Evolutionary conservation across 768 basidiomycete species (phyloP).

Genomic region (Psilocybe azurescens): DNA sequence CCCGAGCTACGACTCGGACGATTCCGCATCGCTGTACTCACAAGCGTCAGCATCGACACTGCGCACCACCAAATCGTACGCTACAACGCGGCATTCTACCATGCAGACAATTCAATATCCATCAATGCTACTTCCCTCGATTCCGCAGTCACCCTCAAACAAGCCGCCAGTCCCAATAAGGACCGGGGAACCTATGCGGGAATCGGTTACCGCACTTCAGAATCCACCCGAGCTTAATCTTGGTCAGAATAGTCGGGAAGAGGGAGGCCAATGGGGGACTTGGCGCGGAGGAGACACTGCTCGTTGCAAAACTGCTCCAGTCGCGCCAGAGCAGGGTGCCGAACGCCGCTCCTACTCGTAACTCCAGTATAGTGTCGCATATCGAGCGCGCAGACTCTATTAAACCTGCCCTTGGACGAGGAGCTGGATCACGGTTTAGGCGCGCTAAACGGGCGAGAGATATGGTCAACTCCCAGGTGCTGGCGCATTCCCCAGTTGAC

Average conservation of each 20-base stretch:
- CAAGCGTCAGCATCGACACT: conserved; percentile 23
- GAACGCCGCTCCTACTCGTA: conserved; percentile 11
- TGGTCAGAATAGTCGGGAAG: neutral
- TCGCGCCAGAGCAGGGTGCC: conserved; percentile 12
- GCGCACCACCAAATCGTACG: conserved; percentile 1
- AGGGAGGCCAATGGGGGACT: neutral
- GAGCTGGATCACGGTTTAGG: neutral
- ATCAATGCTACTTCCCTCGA: conserved; percentile 4
- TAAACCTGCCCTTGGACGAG: conserved; percentile 8
- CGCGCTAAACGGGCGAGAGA: neutral
- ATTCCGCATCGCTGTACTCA: conserved; percentile 27
- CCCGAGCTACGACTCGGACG: conserved; percentile 17
- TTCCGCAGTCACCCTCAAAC: conserved; percentile 15
- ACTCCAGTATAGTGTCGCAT: conserved; percentile 23
- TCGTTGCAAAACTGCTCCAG: conserved; percentile 21
- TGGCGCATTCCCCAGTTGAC: neutral
- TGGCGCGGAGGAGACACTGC: conserved; percentile 2
- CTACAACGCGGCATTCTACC: neutral
- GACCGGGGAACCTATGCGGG: neutral
- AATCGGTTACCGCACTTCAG: neutral
- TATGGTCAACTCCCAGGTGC: neutral
- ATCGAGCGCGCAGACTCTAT: conserved; percentile 26
- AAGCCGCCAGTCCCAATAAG: neutral
- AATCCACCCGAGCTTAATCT: neutral
- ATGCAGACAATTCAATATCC: neutral